Conservation (phyloP, 2,329 filamentous ascomycete genomes). For the Nemania serpens region DNA sequence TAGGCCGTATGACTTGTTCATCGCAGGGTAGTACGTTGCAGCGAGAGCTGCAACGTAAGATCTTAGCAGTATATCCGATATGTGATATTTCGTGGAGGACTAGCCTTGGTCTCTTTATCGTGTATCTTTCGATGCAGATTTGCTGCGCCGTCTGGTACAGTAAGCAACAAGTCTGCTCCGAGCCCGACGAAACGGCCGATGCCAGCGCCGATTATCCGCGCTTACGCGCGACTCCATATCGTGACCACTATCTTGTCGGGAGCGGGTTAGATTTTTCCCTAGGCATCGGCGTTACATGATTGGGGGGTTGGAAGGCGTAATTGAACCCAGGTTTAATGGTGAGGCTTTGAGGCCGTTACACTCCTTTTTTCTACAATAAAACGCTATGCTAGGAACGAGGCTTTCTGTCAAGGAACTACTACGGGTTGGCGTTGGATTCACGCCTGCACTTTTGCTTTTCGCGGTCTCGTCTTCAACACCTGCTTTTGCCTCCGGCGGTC, state of each 20-base stretch:
- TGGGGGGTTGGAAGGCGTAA: conserved; percentile 33
- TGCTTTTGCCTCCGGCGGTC: conserved; percentile 26
- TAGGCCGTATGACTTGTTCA: conserved; percentile 38
- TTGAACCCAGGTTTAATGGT: conserved; percentile 37
- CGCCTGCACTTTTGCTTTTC: conserved; percentile 34
- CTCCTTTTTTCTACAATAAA: conserved; percentile 36
- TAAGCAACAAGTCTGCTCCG: neutral
- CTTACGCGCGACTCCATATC: conserved; percentile 14
- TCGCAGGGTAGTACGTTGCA: neutral
- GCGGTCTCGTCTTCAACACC: conserved; percentile 27
- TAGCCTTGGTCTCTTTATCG: neutral
- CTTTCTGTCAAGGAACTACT: conserved; percentile 30
- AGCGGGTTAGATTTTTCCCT: conserved; percentile 27
- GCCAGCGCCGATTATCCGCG: conserved; percentile 2
- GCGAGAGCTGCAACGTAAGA: neutral
- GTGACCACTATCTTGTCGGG: conserved; percentile 21
- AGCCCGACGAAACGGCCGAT: neutral
- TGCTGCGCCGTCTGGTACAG: conserved; percentile 4
- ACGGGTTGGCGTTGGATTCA: conserved; percentile 39
- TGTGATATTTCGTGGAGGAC: neutral
- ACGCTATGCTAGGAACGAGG: conserved; percentile 31
- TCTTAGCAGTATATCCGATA: neutral
- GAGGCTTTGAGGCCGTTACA: conserved; percentile 36
- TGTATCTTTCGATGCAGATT: conserved; percentile 4
- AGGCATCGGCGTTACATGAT: conserved; percentile 32